Conservation (phyloP, 441 rosid species). For the Manihot esculenta region DNA sequence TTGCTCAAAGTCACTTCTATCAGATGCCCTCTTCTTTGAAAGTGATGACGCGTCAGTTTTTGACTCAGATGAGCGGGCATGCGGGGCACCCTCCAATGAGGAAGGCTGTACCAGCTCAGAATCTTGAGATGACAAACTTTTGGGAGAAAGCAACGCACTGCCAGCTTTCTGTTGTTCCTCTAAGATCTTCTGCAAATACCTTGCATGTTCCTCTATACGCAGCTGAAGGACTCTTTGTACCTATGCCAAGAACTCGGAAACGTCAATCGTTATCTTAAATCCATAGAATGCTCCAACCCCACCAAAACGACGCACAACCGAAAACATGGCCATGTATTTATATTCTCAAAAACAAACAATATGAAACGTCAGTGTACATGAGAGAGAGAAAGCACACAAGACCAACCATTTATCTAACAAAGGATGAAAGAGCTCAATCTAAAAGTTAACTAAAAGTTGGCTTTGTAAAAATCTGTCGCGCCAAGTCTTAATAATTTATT, state of each 20-base stretch:
- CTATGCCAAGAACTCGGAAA: slow-evolving; percentile 29
- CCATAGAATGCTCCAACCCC: too few relatives aligned
- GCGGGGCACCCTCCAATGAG: slow-evolving; percentile 13
- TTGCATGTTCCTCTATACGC: slow-evolving; percentile 71
- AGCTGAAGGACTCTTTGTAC: slow-evolving; percentile 72
- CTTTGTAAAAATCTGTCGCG: background rate
- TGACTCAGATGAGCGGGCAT: slow-evolving; percentile 31
- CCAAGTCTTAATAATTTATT: background rate
- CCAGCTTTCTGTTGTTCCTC: slow-evolving; percentile 80
- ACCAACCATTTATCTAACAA: background rate
- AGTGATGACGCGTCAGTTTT: slow-evolving; percentile 34
- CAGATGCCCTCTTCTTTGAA: slow-evolving; percentile 42
- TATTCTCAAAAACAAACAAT: background rate
- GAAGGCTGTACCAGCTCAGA: slow-evolving; percentile 34
- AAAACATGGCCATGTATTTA: too few relatives aligned
- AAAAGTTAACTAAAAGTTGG: background rate
- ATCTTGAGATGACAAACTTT: slow-evolving; percentile 34
- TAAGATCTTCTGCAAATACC: slow-evolving; percentile 74
- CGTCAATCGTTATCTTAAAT: background rate
- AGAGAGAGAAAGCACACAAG: background rate
- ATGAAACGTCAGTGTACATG: background rate
- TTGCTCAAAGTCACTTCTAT: slow-evolving; percentile 25
- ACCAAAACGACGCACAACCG: too few relatives aligned
- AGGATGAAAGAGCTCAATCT: background rate
- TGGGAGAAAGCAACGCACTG: slow-evolving; percentile 37